Evolutionary conservation across 352 stramenopile genomes (phyloP).

Genomic region (Phytophthora syringae): DNA sequence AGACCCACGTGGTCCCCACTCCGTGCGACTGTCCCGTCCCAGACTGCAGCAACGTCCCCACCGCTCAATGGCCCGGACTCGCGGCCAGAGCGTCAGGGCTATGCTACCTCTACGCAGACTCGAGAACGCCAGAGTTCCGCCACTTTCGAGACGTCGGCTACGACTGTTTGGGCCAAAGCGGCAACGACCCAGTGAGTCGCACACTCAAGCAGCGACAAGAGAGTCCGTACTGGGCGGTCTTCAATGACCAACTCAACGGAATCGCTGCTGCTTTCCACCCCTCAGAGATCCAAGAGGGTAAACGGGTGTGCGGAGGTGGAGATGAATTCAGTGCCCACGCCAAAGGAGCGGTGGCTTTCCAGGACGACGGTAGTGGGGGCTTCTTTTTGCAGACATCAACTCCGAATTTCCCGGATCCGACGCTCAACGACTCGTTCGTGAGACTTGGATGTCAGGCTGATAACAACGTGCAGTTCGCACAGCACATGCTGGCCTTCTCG

Average conservation of each 20-base stretch:
- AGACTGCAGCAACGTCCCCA: constrained; percentile 60
- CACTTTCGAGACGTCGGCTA: constrained; percentile 77
- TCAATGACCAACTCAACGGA: constrained; percentile 82
- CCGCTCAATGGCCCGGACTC: constrained; percentile 33
- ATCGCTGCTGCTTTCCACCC: constrained; percentile 50
- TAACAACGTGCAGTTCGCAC: constrained; percentile 82
- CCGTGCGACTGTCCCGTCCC: constrained; percentile 73
- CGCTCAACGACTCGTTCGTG: constrained; percentile 52
- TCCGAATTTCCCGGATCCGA: constrained; percentile 78
- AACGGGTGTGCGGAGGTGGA: constrained; percentile 52
- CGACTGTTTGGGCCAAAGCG: constrained; percentile 80
- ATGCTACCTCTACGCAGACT: constrained; percentile 85
- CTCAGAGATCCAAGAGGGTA: not conserved
- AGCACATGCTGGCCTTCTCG: constrained; percentile 77
- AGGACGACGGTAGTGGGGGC: constrained; percentile 42
- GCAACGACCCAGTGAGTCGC: constrained; percentile 75
- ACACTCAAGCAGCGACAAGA: constrained; percentile 61
- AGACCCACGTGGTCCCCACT: constrained; percentile 36
- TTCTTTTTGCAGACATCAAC: constrained; percentile 84
- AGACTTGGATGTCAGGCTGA: constrained; percentile 72
- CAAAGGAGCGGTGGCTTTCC: constrained; percentile 72
- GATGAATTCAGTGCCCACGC: constrained; percentile 75
- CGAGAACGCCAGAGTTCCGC: constrained; percentile 48
- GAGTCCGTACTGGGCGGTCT: constrained; percentile 69
- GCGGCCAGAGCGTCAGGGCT: constrained; percentile 55